Percentiles rank a stretch among this genome's conserved stretches.
Conservation (phyloP, 2,329 filamentous ascomycete species). For the Fusarium albidum region DNA sequence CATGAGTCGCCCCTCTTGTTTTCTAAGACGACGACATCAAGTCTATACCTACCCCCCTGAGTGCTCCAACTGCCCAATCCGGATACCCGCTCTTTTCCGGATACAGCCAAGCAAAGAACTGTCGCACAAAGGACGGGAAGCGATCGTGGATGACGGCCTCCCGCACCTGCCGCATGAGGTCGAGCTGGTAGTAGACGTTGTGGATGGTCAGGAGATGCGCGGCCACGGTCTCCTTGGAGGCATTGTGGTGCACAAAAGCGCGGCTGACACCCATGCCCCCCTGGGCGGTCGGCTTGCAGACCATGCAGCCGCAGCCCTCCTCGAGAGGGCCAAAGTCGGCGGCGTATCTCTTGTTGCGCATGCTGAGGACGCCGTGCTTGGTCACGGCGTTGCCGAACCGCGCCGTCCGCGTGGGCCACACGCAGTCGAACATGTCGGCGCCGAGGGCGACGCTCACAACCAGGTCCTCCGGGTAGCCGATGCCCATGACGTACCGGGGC, state of each 20-base stretch:
- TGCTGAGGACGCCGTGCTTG: constrained; percentile 79
- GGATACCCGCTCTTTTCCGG: constrained; percentile 72
- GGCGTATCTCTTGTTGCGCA: constrained; percentile 79
- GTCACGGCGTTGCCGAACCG: constrained; percentile 96
- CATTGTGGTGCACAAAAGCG: constrained; percentile 90
- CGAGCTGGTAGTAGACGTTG: constrained; percentile 92
- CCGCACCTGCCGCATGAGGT: constrained; percentile 79
- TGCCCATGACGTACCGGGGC: constrained; percentile 99
- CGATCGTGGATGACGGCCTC: constrained; percentile 82
- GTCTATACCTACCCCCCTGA: constrained; percentile 83
- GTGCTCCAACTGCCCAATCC: constrained; percentile 82
- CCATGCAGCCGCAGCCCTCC: constrained; percentile 80
- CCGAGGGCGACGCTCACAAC: constrained; percentile 93
- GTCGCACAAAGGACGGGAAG: constrained; percentile 79
- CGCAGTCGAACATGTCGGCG: constrained; percentile 99
- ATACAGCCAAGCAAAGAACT: constrained; percentile 82
- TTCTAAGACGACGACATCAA: constrained; percentile 38
- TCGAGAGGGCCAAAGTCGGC: constrained; percentile 86
- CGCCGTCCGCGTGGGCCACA: constrained; percentile 96
- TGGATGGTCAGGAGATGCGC: constrained; percentile 88
- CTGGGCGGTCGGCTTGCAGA: constrained; percentile 72
- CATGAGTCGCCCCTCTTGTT: constrained; percentile 1
- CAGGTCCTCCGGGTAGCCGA: constrained; percentile 95
- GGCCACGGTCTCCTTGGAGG: constrained; percentile 92
- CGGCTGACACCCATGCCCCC: constrained; percentile 83